Percentiles rank a stretch among this genome's conserved stretches.
Evolutionary conservation across 2,329 filamentous ascomycete species (phyloP).

Genomic region (Aspergillus terreus): DNA sequence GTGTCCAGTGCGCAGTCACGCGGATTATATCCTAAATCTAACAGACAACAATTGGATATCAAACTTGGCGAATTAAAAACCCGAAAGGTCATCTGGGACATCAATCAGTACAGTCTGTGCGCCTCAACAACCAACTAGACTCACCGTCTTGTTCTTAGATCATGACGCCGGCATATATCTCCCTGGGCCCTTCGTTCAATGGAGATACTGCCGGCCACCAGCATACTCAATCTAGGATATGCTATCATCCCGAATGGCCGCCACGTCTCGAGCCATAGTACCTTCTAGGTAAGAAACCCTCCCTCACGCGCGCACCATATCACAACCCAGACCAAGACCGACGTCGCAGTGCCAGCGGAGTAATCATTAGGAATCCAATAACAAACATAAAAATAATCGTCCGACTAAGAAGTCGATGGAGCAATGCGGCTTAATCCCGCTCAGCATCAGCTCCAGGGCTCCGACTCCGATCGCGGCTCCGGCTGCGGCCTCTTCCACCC

Average conservation of each 20-base stretch:
- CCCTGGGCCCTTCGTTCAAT: slow-evolving; percentile 1
- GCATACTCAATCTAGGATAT: slow-evolving; percentile 2
- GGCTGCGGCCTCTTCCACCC: slow-evolving; percentile 38
- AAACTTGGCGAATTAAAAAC: slow-evolving; percentile 7
- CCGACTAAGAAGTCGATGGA: slow-evolving; percentile 1
- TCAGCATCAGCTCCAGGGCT: slow-evolving; percentile 40
- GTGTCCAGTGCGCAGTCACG: slow-evolving; percentile 6
- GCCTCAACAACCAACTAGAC: not conserved
- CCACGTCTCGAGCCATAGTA: not conserved
- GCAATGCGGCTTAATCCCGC: slow-evolving; percentile 24
- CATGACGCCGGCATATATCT: slow-evolving; percentile 26
- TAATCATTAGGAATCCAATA: slow-evolving; percentile 4
- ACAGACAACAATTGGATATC: slow-evolving; percentile 8
- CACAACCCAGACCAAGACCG: not conserved
- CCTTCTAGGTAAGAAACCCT: not conserved
- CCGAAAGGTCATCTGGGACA: slow-evolving; percentile 3
- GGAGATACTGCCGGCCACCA: slow-evolving; percentile 22
- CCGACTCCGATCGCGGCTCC: slow-evolving; percentile 45
- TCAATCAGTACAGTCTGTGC: slow-evolving; percentile 15
- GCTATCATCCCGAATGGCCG: not conserved
- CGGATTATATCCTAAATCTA: slow-evolving; percentile 6
- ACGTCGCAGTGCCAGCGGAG: slow-evolving; percentile 1
- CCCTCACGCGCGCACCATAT: not conserved
- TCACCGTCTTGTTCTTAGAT: slow-evolving; percentile 25
- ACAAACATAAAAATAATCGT: slow-evolving; percentile 1